Conservation (phyloP, 2,329 filamentous ascomycete species). For the Exophiala sp. region DNA sequence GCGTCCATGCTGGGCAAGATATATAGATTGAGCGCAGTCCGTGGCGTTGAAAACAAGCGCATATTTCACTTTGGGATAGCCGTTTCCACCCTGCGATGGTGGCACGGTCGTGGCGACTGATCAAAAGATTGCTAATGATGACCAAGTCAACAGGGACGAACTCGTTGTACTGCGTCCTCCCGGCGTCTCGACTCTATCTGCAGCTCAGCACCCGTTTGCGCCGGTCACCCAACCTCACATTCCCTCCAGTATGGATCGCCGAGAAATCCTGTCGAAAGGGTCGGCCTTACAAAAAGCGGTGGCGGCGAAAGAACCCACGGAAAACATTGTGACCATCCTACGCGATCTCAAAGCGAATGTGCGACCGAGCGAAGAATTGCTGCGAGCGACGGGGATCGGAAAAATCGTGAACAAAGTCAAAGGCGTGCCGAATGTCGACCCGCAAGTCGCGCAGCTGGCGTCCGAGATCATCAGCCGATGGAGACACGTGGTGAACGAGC, state of each 20-base stretch:
- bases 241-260: slow-evolving; percentile 64
- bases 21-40: no score
- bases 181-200: neutral
- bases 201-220: neutral
- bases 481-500: slow-evolving; percentile 67
- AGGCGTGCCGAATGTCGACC: slow-evolving; percentile 61
- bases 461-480: slow-evolving; percentile 81
- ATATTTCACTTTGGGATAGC: neutral
- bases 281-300: slow-evolving; percentile 76
- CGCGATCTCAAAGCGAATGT: slow-evolving; percentile 74
- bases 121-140: neutral
- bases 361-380: slow-evolving; percentile 77
- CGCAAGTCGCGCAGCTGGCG: slow-evolving; percentile 65
- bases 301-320: slow-evolving; percentile 64
- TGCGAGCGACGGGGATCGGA: slow-evolving; percentile 86
- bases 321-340: slow-evolving; percentile 67
- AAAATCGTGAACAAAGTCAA: slow-evolving; percentile 83
- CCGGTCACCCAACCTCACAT: slow-evolving; percentile 1
- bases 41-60: neutral
- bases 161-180: neutral
- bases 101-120: neutral
- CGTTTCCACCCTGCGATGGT: neutral
- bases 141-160: neutral
- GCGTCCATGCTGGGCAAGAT: no score
- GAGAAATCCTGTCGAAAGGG: slow-evolving; percentile 71